phyloP scores from a whole-genome alignment of 495 filamentous ascomycete genomes.

The Podospora tetraspora region DNA sequence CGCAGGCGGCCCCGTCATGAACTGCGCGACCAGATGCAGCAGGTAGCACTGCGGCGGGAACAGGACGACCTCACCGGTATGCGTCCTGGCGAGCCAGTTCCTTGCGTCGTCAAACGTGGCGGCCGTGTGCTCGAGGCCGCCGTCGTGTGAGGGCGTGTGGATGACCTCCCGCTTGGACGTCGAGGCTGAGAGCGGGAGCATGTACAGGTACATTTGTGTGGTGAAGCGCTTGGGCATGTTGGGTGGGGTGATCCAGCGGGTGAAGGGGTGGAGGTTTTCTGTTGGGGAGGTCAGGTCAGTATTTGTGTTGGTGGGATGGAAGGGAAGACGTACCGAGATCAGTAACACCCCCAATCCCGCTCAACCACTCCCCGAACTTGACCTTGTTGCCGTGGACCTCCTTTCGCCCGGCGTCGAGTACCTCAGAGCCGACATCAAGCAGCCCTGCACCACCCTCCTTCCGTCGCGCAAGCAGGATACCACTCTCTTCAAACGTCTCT shows the following conservation, averaged over 20 bases:
- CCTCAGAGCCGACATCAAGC: conserved; percentile 19
- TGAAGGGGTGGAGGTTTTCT: conserved; percentile 75
- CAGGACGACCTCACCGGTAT: conserved; percentile 64
- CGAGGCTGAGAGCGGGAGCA: conserved; percentile 58
- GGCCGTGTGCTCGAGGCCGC: conserved; percentile 77
- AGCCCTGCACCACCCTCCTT: conserved; percentile 17
- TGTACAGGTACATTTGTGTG: conserved; percentile 95
- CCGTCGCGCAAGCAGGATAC: conserved; percentile 69
- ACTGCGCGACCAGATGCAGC: conserved; percentile 58
- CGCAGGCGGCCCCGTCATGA: conserved; percentile 42
- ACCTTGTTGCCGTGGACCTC: conserved; percentile 56
- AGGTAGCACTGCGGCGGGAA: conserved; percentile 90
- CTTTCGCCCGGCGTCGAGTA: conserved; percentile 60
- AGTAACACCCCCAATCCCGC: conserved; percentile 51
- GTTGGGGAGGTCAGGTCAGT: background rate
- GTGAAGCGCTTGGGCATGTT: conserved; percentile 69
- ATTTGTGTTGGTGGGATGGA: background rate
- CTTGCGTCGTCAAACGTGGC: conserved; percentile 66
- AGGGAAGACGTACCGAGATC: conserved; percentile 54
- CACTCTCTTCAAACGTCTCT: conserved; percentile 93
- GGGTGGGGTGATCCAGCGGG: conserved; percentile 82
- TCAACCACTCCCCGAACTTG: conserved; percentile 63
- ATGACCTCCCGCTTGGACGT: conserved; percentile 30
- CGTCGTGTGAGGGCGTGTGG: conserved; percentile 69
- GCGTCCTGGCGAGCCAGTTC: conserved; percentile 62